Base-by-base conservation (phyloP, 2,329 filamentous ascomycete genomes). In the Scorias spongiosa region DNA sequence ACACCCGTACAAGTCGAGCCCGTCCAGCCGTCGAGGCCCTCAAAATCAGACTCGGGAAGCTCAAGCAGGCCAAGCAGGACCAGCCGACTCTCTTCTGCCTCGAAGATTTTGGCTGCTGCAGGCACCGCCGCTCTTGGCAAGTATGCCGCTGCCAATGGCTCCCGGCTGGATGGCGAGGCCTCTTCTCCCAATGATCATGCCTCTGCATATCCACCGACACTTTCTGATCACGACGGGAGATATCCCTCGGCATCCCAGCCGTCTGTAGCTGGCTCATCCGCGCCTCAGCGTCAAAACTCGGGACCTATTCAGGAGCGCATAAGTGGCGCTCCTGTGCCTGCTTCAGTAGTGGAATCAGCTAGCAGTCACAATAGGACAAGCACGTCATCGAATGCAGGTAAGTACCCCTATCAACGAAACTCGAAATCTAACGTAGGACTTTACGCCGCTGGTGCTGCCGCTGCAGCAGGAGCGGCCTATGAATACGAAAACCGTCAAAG, bases 371-470 rank as follows among this genome's bases (percentile, higher is more conserved):
- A 36, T 15, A 36, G 32, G 32, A 12, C 11, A 36, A 36, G 32
- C 15, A 4, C 32, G 15, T 36, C 32, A 15, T 12, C 15, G 9
- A 67, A 61, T 46, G 55, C 63, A 48, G 63, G 63, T 55, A 70
- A 67, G 56, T 59, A 66, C 32, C 56, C 65, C 15, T 64, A 65
- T 42, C 61, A 66, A 36, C 32, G 32, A 12, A 9, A 36, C 46
- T 56, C 62, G 47, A 59, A 68, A 46, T 59, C 64, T 50, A 62
- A 65, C 48, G 52, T 63, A 44, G 65, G 65, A 39, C 50, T 70
- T 18, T 68, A 68, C 51, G 64, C 65, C 48, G 64, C 65, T 49
- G 66, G 65, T 39, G 65, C 63, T 41, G 65, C 67, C 29, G 68
- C 63, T n/a, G 54, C 67, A 26, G 68, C 66, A 38, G 67, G 66